A percentile compares a stretch with the other conserved stretches of the same genome.
Evolutionary conservation across 805 yeast species (phyloP).

Genomic region (Saccharomycopsis vini): DNA sequence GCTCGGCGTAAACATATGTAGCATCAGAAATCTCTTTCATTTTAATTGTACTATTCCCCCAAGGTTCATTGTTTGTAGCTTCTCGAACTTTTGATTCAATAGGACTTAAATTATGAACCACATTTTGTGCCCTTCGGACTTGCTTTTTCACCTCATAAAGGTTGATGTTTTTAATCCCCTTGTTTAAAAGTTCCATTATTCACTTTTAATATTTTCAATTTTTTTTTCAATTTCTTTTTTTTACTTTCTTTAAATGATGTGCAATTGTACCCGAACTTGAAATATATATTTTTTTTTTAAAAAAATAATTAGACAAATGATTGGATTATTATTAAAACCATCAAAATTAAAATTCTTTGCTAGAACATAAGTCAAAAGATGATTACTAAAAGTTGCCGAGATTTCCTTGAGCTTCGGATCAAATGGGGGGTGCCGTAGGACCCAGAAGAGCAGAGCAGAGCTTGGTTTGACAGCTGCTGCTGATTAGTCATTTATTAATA

Average conservation of each 20-base stretch:
- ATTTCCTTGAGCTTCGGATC: no score
- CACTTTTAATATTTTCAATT: no score
- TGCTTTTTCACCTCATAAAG: conserved; percentile 94
- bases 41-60: conserved; percentile 88
- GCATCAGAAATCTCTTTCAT: conserved; percentile 95
- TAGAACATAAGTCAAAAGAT: no score
- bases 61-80: conserved; percentile 97
- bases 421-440: no score
- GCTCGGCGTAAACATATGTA: conserved; percentile 73
- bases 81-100: conserved; percentile 94
- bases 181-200: not conserved
- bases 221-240: no score
- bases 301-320: not conserved
- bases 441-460: no score
- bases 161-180: conserved; percentile 26
- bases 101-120: conserved; percentile 88
- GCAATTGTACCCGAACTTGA: not conserved
- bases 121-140: conserved; percentile 95
- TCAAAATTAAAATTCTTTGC: no score
- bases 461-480: no score
- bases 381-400: no score
- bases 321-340: no score
- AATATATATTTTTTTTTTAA: not conserved
- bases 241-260: no score
- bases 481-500: no score